phyloP scores from a whole-genome alignment of 768 basidiomycete species.

The Chiua virens region DNA sequence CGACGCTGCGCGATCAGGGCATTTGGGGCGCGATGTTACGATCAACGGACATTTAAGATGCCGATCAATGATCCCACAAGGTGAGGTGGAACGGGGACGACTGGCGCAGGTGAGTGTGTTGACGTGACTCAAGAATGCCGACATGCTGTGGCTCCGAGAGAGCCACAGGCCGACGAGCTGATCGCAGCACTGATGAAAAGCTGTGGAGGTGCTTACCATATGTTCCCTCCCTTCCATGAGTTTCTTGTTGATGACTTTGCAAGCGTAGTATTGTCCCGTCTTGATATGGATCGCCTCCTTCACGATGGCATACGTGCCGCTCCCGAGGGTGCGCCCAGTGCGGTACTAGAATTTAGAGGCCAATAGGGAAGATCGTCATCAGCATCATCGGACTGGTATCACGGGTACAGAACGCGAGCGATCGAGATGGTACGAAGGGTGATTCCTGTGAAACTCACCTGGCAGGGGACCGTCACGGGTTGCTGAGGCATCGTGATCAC shows the following conservation, averaged over 20 bases:
- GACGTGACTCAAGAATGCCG: not conserved
- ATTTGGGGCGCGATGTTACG: slow-evolving; percentile 1
- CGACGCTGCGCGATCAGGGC: not conserved
- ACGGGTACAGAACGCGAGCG: slow-evolving; percentile 1
- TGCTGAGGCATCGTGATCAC: slow-evolving; percentile 29
- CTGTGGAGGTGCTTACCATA: slow-evolving; percentile 63
- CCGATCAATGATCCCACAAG: slow-evolving; percentile 9
- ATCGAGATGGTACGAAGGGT: not conserved
- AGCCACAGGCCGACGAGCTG: not conserved
- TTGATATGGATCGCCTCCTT: slow-evolving; percentile 95
- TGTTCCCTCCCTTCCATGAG: slow-evolving; percentile 97
- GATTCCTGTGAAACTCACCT: slow-evolving; percentile 31
- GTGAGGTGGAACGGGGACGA: not conserved
- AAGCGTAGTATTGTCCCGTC: slow-evolving; percentile 93
- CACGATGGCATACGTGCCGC: slow-evolving; percentile 93
- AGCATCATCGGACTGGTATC: slow-evolving; percentile 2
- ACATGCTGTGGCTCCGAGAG: not conserved
- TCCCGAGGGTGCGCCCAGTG: slow-evolving; percentile 84
- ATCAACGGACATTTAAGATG: slow-evolving; percentile 12
- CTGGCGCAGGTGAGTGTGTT: slow-evolving; percentile 1
- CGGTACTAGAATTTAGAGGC: slow-evolving; percentile 56
- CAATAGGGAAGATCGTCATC: not conserved
- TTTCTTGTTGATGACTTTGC: slow-evolving; percentile 99
- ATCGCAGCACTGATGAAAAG: slow-evolving; percentile 9
- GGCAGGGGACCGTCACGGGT: slow-evolving; percentile 45